Base-by-base conservation (phyloP, 2,329 filamentous ascomycete species). In the Colletotrichum cereale region DNA sequence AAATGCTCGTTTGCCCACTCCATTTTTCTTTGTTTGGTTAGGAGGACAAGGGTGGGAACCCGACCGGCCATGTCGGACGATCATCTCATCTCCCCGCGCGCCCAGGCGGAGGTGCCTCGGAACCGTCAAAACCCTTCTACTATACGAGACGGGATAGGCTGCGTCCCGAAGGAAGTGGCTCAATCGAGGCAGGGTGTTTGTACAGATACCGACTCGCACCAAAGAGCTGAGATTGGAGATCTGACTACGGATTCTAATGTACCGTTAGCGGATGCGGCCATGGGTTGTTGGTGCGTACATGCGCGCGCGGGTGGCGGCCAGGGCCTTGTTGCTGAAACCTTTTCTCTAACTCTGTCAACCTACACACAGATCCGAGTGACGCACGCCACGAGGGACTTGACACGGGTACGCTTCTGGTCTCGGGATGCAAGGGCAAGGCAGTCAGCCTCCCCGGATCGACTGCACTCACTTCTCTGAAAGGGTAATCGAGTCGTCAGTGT, bases 351-450 rank as follows among this genome's bases (percentile, higher is more conserved):
- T 72, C 69, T 72, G 47, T 64, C 69, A 68, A 69, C 69, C 58
- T 68, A 53, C 65, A 69, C 69, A 72, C 69, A 72, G 69, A 72
- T 72, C 69, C 69, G 69, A 72, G 65, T 72, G 69, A 60, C 65
- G 69, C 65, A 60, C 31, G 52, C 68, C 68, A 63, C 26, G 34
- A 58, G n/a, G 18, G 47, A 40, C 58, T 63, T 60, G 68, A 71
- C 65, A 71, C 68, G 52, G 58, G 36, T 36, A 42, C 34, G 52
- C n/a, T 34, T 52, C 29, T 63, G 44, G 42, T 48, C 48, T 53
- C 65, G 65, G 68, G 52, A 68, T 68, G 63, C 34, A 56, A 57
- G 16, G 52, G 63, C 34, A 56, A 57, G 16, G 52, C 48, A 42
- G 24, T 55, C 50, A 55, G 38, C 44, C 60, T 68, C 53, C 52